These are phyloP conservation scores for Triticum urartu DNA, from an alignment of 176 grass and related monocot species.

Conservation along the genomic window DNA sequence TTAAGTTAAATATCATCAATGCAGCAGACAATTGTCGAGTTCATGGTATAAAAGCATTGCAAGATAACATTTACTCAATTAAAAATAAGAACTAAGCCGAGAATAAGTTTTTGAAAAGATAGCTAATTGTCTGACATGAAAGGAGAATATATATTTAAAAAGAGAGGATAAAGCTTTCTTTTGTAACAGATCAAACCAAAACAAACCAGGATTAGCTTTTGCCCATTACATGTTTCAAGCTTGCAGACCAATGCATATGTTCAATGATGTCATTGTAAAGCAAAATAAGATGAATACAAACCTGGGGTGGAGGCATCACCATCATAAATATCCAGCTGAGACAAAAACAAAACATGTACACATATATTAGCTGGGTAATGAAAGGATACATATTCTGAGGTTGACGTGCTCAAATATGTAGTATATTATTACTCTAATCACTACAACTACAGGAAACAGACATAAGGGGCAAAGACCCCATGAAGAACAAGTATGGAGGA, in stretches of 20 bases:
- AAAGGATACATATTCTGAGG: background rate
- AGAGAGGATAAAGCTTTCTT: background rate
- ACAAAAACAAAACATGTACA: conserved; percentile 23
- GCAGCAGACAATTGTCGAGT: background rate
- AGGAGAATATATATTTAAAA: background rate
- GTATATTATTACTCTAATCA: background rate
- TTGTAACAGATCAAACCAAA: conserved; percentile 7
- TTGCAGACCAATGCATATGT: background rate
- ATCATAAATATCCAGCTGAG: conserved; percentile 85
- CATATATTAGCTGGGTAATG: background rate
- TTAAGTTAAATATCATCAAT: background rate
- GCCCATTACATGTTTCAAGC: background rate
- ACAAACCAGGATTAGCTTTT: background rate
- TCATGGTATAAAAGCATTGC: background rate
- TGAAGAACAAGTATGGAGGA: background rate
- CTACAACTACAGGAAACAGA: background rate
- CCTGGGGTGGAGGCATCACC: conserved; percentile 65
- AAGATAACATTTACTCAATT: background rate
- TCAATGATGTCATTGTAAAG: background rate
- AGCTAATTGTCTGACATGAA: background rate
- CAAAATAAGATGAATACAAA: conserved; percentile 40
- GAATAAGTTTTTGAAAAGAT: background rate
- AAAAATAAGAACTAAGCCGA: background rate
- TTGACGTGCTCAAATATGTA: background rate
- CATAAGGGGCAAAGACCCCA: background rate